Evolutionary conservation across 2,329 filamentous ascomycete species (phyloP), one percentile per base, ranked within the genome.

Genomic region (Ophiostoma sp.): DNA sequence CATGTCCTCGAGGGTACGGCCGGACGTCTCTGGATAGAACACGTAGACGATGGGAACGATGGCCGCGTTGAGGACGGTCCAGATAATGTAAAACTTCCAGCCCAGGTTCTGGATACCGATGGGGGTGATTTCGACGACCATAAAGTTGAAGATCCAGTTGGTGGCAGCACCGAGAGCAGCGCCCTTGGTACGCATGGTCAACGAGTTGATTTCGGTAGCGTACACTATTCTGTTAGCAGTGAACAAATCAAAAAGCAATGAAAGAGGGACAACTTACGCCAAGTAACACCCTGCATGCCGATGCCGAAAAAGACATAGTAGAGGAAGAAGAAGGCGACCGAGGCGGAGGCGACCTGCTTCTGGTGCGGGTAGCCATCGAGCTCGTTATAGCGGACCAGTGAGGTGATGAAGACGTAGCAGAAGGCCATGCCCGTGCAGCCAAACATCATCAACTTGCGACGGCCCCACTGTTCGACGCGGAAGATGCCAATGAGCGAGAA

Each of bases 1-100:
- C 80, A 93, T 89, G 79, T 93, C 91, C 80, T 93, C 91, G 45
- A 92, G 83, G 15, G 85, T 88, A 11, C 87, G 85, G 75, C 80
- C 78, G 77, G 84, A 83, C 3, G 87, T 88, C 78, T 89, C 87
- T 0, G 87, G 87, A 75, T 86, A 87, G 76, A 86, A 84, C 74
- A 87, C 80, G 77, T 84, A 87, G n/a, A 87, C 85, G 68, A 86
- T 82, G 2, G 86, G 86, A 55, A 88, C 79, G 75, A 88, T 87
- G 22, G 81, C 80, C 55, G 84, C 85, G 79, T 87, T 87, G 77
- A 87, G 83, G 19, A 83, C 82, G 2, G 86, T 84, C 79, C 87
- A 90, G 75, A 89, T 85, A 59, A 88, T 82, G 78, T 86, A 89
- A 70, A 85, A 88, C 72, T 83, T 84, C 82, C 85, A 89, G 4